Percentiles rank a stretch among this genome's conserved stretches.
Conservation (phyloP, 257 asterid genomes). For the Solanum stenotomum region DNA sequence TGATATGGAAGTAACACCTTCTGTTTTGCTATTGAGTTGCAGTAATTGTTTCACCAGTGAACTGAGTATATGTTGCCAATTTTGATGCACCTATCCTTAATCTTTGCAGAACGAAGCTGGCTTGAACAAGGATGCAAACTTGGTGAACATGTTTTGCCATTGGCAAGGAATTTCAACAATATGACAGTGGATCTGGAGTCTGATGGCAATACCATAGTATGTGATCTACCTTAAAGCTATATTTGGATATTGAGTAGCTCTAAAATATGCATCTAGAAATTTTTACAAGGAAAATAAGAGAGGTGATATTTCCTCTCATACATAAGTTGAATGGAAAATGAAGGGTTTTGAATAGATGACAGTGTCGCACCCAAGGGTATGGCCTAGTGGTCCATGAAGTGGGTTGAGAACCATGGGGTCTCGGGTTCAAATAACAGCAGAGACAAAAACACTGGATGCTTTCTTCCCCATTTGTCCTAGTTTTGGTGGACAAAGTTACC, state of each 20-base stretch:
- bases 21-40: neutral
- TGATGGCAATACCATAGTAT: constrained; percentile 45
- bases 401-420: neutral
- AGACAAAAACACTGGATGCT: neutral
- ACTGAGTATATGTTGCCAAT: neutral
- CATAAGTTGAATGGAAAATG: neutral
- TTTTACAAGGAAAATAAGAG: neutral
- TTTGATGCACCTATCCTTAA: neutral
- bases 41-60: neutral
- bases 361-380: neutral
- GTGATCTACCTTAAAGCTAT: constrained; percentile 16
- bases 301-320: neutral
- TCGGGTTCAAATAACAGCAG: neutral
- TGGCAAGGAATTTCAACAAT: constrained; percentile 92
- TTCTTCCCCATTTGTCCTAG: neutral
- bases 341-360: neutral
- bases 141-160: constrained; percentile 93
- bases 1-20: neutral
- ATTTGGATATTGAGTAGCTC: neutral
- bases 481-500: neutral
- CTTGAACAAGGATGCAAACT: constrained; percentile 88
- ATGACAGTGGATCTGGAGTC: constrained; percentile 64
- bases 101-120: constrained; percentile 67
- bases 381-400: neutral
- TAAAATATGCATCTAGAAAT: neutral